A percentile compares a stretch with the other conserved stretches of the same genome.
Conservation (phyloP, 371 early-diverging fungal genomes). For the Mortierella sp. region DNA sequence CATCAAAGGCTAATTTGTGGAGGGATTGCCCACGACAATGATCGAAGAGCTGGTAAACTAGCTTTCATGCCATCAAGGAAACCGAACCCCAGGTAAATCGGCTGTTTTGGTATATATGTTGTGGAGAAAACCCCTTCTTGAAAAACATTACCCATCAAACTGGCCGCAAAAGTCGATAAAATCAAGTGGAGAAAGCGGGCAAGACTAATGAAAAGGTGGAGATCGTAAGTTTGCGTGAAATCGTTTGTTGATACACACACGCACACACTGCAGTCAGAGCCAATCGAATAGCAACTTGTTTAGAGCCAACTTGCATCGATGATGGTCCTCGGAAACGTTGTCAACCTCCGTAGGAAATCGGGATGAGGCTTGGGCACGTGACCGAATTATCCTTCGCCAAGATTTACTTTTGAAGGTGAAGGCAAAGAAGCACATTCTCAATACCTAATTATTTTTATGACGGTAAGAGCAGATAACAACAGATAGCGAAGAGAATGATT, state of each 20-base stretch:
- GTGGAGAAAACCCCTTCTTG: background rate
- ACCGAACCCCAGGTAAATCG: no score
- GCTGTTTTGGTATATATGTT: background rate
- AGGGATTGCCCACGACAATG: no score
- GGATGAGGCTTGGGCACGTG: background rate
- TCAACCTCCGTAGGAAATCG: background rate
- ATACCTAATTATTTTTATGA: background rate
- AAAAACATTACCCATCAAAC: background rate
- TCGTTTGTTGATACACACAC: background rate
- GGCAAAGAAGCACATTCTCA: no score
- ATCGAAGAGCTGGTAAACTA: no score
- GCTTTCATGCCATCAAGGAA: no score
- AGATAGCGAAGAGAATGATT: background rate
- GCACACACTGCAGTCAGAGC: background rate
- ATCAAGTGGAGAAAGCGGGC: constrained; percentile 18
- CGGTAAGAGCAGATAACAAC: background rate
- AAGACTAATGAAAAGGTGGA: background rate
- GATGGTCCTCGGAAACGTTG: background rate
- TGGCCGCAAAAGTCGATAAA: background rate
- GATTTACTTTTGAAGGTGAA: no score
- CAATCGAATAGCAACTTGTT: background rate
- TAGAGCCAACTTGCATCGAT: background rate
- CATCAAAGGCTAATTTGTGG: no score
- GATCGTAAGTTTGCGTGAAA: constrained; percentile 11
- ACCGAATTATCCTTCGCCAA: no score